Percentiles rank a stretch among this genome's conserved stretches.
phyloP scores from a whole-genome alignment of 768 basidiomycete genomes.

The Artomyces pyxidatus region DNA sequence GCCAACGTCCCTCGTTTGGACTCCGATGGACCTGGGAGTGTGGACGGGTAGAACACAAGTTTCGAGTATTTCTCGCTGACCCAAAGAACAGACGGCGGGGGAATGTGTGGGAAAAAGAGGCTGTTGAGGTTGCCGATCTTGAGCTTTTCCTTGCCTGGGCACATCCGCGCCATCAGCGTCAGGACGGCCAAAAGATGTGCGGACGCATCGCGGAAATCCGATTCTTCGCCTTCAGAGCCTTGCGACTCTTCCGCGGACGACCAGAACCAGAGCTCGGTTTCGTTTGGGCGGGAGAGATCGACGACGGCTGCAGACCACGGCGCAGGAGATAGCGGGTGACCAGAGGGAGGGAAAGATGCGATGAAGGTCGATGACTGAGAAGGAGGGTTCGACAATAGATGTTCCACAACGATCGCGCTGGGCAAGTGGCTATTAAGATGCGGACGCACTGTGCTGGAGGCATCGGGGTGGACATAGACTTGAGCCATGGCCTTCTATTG shows the following conservation, averaged over 20 bases:
- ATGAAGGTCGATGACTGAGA: not conserved
- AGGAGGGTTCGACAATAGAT: not conserved
- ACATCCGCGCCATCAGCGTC: not conserved
- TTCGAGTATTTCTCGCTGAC: not conserved
- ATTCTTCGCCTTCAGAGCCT: not conserved
- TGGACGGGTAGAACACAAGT: not conserved
- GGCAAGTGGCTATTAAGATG: not conserved
- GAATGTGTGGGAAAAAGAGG: not conserved
- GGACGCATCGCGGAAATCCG: not conserved
- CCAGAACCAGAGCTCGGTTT: conserved; percentile 2
- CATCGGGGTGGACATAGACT: not conserved
- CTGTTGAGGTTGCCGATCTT: not conserved
- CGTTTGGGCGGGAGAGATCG: not conserved
- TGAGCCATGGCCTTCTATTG: not conserved
- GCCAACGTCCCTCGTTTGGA: too few species aligned
- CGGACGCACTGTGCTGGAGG: not conserved
- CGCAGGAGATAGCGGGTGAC: not conserved
- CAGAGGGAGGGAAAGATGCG: not conserved
- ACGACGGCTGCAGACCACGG: not conserved
- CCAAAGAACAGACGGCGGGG: not conserved
- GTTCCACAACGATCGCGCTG: not conserved
- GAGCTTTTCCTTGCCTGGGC: not conserved
- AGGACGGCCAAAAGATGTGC: not conserved
- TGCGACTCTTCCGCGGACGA: not conserved
- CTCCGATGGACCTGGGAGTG: not conserved